phyloP scores from a whole-genome alignment of 495 filamentous ascomycete genomes.

The Podospora comata region DNA sequence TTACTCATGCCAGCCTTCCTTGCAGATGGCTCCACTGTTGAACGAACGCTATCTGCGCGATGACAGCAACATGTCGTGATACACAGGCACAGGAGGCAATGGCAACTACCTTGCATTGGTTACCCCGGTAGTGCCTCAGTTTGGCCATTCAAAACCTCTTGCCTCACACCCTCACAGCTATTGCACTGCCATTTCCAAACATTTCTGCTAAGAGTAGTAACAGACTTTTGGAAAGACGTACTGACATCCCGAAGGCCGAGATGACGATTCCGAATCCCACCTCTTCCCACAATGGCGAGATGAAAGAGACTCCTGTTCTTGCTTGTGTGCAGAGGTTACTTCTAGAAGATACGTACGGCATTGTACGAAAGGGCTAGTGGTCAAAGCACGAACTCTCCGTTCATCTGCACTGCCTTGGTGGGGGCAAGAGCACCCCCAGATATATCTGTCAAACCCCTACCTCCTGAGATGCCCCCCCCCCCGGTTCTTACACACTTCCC shows the following conservation, averaged over 20 bases:
- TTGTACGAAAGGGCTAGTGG: background rate
- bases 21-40: background rate
- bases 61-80: background rate
- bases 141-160: background rate
- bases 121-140: background rate
- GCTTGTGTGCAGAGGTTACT: background rate
- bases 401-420: background rate
- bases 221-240: background rate
- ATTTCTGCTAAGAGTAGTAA: background rate
- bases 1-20: background rate
- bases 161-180: conserved; percentile 2
- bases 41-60: background rate
- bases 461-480: background rate
- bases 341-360: background rate
- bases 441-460: background rate
- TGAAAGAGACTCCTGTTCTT: background rate
- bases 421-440: background rate
- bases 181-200: background rate
- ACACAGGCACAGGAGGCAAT: background rate
- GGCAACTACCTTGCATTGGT: background rate
- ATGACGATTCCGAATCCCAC: background rate
- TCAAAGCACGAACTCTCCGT: background rate
- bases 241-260: conserved; percentile 1
- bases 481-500: conserved; percentile 1
- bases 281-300: background rate